Percentiles rank a stretch among this genome's conserved stretches.
Evolutionary conservation across 352 stramenopile species (phyloP).

Genomic region (Blastocystis sp.): DNA sequence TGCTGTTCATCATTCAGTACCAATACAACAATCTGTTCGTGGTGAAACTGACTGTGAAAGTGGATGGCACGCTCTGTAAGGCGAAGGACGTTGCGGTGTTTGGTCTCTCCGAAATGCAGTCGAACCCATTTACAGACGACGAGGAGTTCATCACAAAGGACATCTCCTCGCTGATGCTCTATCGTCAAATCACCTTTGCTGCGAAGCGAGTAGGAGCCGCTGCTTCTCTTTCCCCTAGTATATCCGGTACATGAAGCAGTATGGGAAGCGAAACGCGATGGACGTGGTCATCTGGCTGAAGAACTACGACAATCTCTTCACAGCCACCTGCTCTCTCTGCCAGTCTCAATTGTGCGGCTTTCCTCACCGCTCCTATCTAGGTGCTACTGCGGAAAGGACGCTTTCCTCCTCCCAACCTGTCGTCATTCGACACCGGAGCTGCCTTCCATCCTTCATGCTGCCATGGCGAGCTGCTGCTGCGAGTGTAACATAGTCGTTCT

Average conservation of each 20-base stretch:
- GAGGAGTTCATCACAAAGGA: not conserved
- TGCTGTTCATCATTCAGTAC: slow-evolving; percentile 2
- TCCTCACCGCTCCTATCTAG: not conserved
- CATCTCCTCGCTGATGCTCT: slow-evolving; percentile 8
- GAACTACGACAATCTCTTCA: slow-evolving; percentile 12
- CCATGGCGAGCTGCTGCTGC: not conserved
- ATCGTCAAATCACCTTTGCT: slow-evolving; percentile 7
- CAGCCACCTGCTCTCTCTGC: not conserved
- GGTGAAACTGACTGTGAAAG: not conserved
- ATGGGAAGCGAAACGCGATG: not conserved
- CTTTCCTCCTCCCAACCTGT: not conserved
- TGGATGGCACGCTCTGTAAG: not conserved
- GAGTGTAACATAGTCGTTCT: not conserved
- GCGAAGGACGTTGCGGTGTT: slow-evolving; percentile 6
- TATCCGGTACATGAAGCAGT: not conserved
- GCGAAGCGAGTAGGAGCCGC: not conserved
- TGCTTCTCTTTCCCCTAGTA: not conserved
- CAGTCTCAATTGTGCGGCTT: slow-evolving; percentile 6
- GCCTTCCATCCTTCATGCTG: not conserved
- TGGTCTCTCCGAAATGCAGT: not conserved
- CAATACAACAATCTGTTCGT: not conserved
- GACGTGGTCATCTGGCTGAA: not conserved
- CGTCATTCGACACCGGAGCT: slow-evolving; percentile 28
- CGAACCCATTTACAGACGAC: not conserved
- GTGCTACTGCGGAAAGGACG: not conserved